Base-by-base conservation (phyloP, 2,329 filamentous ascomycete genomes). In the Aspergillus alliaceus region DNA sequence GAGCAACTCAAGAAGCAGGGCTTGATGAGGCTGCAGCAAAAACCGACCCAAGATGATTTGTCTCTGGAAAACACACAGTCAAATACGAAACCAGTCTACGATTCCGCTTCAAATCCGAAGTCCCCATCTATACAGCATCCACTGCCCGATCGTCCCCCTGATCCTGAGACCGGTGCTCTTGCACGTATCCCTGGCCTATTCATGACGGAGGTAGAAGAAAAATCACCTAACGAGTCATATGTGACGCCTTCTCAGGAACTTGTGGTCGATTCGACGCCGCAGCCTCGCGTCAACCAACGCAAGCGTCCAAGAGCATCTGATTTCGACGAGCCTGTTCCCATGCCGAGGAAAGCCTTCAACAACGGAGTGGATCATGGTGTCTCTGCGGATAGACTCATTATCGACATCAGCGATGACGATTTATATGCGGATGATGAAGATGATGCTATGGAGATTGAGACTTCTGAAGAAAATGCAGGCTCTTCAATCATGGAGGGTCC, bases 331-430 rank as follows among this genome's bases (percentile, higher is more conserved):
- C 77, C 80, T 20, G 75, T 79, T 0, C 65, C 65, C 34, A 68
- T 76, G 12, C 66, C 73, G 15, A 90, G 90, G 64, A 85, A 87
- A 49, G 83, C 85, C 4, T 87, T 88, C 65, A 84, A 83, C 12
- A 84, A 87, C 44, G 80, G 79, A 47, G 79, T 51, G 3, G 60
- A 49, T 24, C 51, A 54, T n/a, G 44, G 31, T 4, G 54, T 59
- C 24, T 77, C 82, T 51, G 81, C 87, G 24, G 81, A 86, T 50
- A 83, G 83, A 2, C 83, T 96, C 52, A 84, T 96, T 37, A 96
- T 96, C 64, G 86, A 96, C 62, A 88, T 96, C 37, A 96, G 91
- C 69, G 93, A 96, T 27, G 85, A 88, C 62, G 86, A 88, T 57
- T 79, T 72, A 8, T 72, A 75, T 49, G 70, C 65, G 4, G 68